Percentiles rank a stretch among this genome's conserved stretches.
phyloP scores from a whole-genome alignment of 2,329 filamentous ascomycete genomes.

The Neopestalotiopsis rosae region DNA sequence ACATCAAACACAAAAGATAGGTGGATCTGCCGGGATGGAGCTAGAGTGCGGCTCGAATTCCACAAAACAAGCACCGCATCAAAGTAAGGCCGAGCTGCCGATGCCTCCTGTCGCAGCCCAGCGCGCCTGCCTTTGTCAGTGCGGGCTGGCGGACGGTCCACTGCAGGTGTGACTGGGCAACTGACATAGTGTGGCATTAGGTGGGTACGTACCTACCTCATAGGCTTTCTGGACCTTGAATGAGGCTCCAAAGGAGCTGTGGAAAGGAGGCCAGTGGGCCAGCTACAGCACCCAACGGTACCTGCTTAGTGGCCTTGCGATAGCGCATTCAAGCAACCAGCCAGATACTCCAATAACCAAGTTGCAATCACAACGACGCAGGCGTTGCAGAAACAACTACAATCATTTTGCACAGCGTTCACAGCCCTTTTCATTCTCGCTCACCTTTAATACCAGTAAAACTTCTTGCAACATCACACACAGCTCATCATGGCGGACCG shows the following conservation, averaged over 20 bases:
- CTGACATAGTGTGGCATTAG: not conserved
- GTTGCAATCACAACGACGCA: conserved; percentile 1
- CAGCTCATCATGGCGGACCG: conserved; percentile 70
- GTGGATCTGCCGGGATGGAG: not conserved
- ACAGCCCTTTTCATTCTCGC: not conserved
- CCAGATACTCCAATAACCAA: not conserved
- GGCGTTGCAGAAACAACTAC: not conserved
- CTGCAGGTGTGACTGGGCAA: not conserved
- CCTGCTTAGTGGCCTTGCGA: conserved; percentile 12
- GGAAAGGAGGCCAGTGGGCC: conserved; percentile 6
- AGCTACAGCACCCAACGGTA: not conserved
- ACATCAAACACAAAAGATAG: conserved; percentile 1
- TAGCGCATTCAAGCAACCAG: conserved; percentile 6
- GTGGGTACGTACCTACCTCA: not conserved
- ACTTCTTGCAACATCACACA: conserved; percentile 5
- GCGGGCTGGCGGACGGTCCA: not conserved
- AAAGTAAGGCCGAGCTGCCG: not conserved
- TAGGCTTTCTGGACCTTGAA: not conserved
- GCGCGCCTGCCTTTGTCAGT: too few relatives aligned
- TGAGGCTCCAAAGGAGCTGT: not conserved
- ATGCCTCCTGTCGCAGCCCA: not conserved
- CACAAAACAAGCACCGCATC: not conserved
- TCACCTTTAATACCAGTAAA: conserved; percentile 3
- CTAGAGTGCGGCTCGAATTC: not conserved
- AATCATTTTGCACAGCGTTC: not conserved